Evolutionary conservation across 441 rosid genomes (phyloP), one percentile per base, ranked within the genome.

Genomic region (Gossypium gossypioides): DNA sequence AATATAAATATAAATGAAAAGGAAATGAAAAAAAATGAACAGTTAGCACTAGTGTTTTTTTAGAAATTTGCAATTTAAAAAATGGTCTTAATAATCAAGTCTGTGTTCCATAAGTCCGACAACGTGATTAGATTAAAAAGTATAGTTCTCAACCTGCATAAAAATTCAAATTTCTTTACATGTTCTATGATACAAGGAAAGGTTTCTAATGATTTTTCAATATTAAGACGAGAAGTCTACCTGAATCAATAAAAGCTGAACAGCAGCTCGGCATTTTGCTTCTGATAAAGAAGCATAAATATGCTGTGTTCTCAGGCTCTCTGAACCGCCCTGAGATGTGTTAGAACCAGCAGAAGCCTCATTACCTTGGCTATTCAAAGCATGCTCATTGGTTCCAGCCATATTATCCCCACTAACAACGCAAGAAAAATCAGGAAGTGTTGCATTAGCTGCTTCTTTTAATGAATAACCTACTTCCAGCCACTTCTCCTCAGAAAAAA

Each of bases 201-300:
- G 55, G 42, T 46, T 6, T 74, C 44, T 22, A 25, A 48, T 27
- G 19, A 29, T 10, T 56, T 59, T 32, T 29, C 54, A 60, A 75
- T 9, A 58, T 18, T 19, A 2, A 24, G 68, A 48, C 15, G 58
- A 78, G 65, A 40, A 67, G 55, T 74, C 59, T 79, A 93, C 99
- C 97, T 96, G 99, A 80, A 96, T 87, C 82, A 96, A 74, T 81
- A 96, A 78, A 79, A 96, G 97, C 79, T 96, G 99, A 79, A 96
- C 95, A 77, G 99, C 97, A 63, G 98, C 97, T 66, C 97, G 86
- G 83, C 99, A 96, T 76, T 96, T 96, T 7, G 96, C 95, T 85
- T 96, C 95, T 81, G 96, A 81, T 79, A 96, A 75, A 71, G 88
- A 82, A 52, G 86, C 82, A 81, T 84, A 92, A 51, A 92, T 86